Evolutionary conservation across 2,329 filamentous ascomycete genomes (phyloP).

Genomic region (Aspergillus sp.): DNA sequence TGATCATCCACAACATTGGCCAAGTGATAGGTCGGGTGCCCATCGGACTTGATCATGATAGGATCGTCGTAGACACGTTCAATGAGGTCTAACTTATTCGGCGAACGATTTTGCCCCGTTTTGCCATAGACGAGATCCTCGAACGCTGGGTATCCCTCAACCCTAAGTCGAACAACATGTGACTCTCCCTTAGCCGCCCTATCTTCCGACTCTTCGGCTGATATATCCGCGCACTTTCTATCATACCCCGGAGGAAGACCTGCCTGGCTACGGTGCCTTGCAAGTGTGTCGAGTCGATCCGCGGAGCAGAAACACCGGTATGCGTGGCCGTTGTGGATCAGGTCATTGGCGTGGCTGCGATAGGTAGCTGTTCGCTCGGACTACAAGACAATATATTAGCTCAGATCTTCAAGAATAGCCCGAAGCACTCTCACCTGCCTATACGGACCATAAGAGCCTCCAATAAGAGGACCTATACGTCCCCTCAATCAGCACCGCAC

Average conservation of each 20-base stretch:
- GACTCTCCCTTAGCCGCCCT: slow-evolving; percentile 70
- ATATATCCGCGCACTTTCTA: slow-evolving; percentile 72
- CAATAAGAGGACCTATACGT: slow-evolving; percentile 71
- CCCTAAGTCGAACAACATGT: slow-evolving; percentile 78
- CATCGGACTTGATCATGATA: slow-evolving; percentile 88
- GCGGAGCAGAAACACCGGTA: slow-evolving; percentile 92
- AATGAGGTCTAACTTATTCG: slow-evolving; percentile 49
- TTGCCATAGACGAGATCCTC: slow-evolving; percentile 79
- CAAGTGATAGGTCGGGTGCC: slow-evolving; percentile 93
- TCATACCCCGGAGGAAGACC: slow-evolving; percentile 68
- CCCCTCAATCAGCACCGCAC: background rate
- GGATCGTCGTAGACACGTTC: slow-evolving; percentile 74
- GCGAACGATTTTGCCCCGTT: slow-evolving; percentile 56
- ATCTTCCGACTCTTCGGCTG: slow-evolving; percentile 69
- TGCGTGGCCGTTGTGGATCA: slow-evolving; percentile 73
- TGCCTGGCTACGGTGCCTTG: slow-evolving; percentile 63
- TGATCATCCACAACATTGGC: slow-evolving; percentile 98
- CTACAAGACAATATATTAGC: slow-evolving; percentile 46
- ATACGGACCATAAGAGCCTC: slow-evolving; percentile 83
- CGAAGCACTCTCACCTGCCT: slow-evolving; percentile 64
- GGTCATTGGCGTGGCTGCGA: slow-evolving; percentile 67
- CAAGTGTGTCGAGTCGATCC: slow-evolving; percentile 70
- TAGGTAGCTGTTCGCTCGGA: slow-evolving; percentile 81
- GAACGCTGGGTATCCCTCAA: slow-evolving; percentile 68
- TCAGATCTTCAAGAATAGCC: too few species aligned